phyloP scores from a whole-genome alignment of 2,329 filamentous ascomycete genomes.

The Leptographium lundbergii region DNA sequence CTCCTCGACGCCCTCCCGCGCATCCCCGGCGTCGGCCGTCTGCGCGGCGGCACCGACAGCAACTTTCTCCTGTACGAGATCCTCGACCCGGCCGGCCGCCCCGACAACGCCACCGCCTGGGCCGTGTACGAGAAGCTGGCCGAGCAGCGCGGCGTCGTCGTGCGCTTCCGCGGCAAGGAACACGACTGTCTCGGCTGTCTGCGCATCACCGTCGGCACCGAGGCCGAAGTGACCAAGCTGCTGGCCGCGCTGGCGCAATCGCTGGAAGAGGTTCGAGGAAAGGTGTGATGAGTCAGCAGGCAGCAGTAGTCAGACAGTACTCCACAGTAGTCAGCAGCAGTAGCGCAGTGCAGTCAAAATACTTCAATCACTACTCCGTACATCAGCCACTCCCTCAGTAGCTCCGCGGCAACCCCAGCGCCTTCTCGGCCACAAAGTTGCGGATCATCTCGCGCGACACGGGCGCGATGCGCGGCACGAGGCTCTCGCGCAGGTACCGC shows the following conservation, averaged over 20 bases:
- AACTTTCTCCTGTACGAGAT: slow-evolving; percentile 93
- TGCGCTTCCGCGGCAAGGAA: slow-evolving; percentile 88
- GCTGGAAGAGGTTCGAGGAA: slow-evolving; percentile 31
- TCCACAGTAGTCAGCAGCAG: background rate
- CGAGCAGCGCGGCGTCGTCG: slow-evolving; percentile 78
- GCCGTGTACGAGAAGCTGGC: slow-evolving; percentile 76
- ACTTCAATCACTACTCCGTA: background rate
- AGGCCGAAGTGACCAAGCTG: slow-evolving; percentile 71
- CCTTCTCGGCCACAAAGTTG: no score
- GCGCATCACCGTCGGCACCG: slow-evolving; percentile 84
- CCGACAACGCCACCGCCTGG: slow-evolving; percentile 67
- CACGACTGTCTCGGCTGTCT: slow-evolving; percentile 79
- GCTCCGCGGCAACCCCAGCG: no score
- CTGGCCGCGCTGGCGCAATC: slow-evolving; percentile 50
- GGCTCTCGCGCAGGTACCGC: no score
- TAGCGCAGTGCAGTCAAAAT: no score
- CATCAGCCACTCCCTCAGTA: slow-evolving; percentile 50
- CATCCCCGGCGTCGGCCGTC: slow-evolving; percentile 65
- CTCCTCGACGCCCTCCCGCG: slow-evolving; percentile 60
- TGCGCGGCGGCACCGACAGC: slow-evolving; percentile 66
- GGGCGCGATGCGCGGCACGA: no score
- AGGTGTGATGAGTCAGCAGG: slow-evolving; percentile 20
- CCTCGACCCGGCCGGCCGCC: slow-evolving; percentile 55
- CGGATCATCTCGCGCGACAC: no score
- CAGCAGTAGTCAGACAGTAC: background rate